phyloP scores from a whole-genome alignment of 371 early-diverging fungal genomes.

The Mucor saturninus region DNA sequence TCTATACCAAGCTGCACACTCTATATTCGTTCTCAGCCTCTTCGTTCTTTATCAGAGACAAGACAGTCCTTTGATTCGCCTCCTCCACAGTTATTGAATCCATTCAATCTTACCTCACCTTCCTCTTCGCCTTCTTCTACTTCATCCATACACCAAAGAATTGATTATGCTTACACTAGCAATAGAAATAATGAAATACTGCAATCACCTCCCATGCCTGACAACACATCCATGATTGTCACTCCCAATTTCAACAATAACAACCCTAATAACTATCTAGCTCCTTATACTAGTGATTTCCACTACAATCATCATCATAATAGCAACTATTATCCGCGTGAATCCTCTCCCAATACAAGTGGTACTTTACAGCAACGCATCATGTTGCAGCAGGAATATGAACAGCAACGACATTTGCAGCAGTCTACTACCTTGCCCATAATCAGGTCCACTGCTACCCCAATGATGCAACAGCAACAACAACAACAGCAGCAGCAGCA shows the following conservation, averaged over 20 bases:
- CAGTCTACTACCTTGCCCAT: slow-evolving; percentile 9
- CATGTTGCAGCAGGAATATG: slow-evolving; percentile 26
- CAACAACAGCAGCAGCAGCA: slow-evolving; percentile 5
- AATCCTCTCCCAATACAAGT: background rate
- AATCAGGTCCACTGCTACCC: slow-evolving; percentile 3
- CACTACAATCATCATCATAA: background rate
- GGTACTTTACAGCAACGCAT: slow-evolving; percentile 13
- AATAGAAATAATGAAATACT: slow-evolving; percentile 10
- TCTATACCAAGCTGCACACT: slow-evolving; percentile 26
- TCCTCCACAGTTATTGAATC: background rate
- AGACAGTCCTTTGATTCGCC: slow-evolving; percentile 11
- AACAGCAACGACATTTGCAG: slow-evolving; percentile 15
- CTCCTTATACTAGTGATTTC: background rate
- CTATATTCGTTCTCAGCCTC: slow-evolving; percentile 28
- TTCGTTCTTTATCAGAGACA: slow-evolving; percentile 24
- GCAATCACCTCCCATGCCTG: slow-evolving; percentile 25
- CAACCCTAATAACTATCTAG: background rate
- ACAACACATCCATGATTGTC: slow-evolving; percentile 9
- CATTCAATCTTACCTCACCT: slow-evolving; percentile 18
- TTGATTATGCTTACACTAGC: slow-evolving; percentile 11
- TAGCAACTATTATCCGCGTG: background rate
- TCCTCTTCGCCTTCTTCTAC: slow-evolving; percentile 12
- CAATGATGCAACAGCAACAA: background rate
- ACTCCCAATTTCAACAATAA: background rate
- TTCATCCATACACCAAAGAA: slow-evolving; percentile 21